phyloP scores from a whole-genome alignment of 2,329 filamentous ascomycete genomes.

The Aspergillus carbonarius region DNA sequence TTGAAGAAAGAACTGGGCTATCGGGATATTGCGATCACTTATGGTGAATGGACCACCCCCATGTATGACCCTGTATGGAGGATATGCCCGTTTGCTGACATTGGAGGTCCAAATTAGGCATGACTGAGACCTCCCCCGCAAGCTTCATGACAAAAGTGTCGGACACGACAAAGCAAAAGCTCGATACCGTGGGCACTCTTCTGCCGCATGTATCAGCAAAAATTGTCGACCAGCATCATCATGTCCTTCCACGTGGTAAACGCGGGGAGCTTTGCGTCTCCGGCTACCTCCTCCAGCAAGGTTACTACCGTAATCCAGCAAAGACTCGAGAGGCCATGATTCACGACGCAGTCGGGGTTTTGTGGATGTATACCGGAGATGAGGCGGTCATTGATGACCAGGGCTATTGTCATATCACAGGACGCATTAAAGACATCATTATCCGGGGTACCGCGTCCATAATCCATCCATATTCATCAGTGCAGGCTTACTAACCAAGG shows the following conservation, averaged over 20 bases:
- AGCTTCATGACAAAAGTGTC: slow-evolving; percentile 70
- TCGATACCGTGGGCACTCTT: slow-evolving; percentile 66
- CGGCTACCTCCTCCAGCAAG: slow-evolving; percentile 65
- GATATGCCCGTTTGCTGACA: too few species aligned
- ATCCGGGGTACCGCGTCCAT: slow-evolving; percentile 55
- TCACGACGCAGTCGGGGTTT: slow-evolving; percentile 53
- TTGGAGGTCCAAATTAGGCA: slow-evolving; percentile 50
- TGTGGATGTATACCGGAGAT: slow-evolving; percentile 65
- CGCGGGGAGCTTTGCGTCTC: slow-evolving; percentile 71
- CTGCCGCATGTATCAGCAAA: slow-evolving; percentile 77
- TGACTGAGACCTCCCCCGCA: slow-evolving; percentile 77
- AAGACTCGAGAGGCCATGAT: slow-evolving; percentile 65
- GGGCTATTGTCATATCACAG: slow-evolving; percentile 69
- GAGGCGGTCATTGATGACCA: slow-evolving; percentile 51
- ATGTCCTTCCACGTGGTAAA: slow-evolving; percentile 61
- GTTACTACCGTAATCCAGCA: slow-evolving; percentile 39
- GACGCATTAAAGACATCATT: slow-evolving; percentile 74
- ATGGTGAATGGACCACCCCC: slow-evolving; percentile 37
- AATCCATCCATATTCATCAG: neutral
- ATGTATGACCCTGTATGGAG: too few species aligned
- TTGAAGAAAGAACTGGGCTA: slow-evolving; percentile 71
- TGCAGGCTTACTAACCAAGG: neutral
- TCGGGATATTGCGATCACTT: slow-evolving; percentile 79
- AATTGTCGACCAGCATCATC: slow-evolving; percentile 67
- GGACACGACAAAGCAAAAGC: slow-evolving; percentile 68